Percentiles rank a stretch among this genome's conserved stretches.
These are phyloP conservation scores for Laburnicola sp. DNA, from an alignment of 2,329 filamentous ascomycete species.

Conservation along the genomic window DNA sequence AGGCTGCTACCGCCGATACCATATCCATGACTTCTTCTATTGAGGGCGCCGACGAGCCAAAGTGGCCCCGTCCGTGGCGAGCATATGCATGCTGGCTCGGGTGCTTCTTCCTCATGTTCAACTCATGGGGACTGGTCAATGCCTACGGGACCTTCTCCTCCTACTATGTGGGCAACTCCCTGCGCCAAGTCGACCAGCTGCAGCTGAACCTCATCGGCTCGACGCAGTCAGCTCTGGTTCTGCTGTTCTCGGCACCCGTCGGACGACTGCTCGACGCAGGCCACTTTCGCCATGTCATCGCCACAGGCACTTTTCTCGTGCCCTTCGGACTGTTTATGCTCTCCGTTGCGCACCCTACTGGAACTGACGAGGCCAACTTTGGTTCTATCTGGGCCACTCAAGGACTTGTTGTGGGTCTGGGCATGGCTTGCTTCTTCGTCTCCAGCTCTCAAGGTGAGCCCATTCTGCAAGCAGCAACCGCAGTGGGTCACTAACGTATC, in stretches of 20 bases:
- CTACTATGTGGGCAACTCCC: slow-evolving; percentile 52
- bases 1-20: slow-evolving; percentile 29
- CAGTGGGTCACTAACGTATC: slow-evolving; percentile 19
- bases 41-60: slow-evolving; percentile 33
- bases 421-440: slow-evolving; percentile 59
- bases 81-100: slow-evolving; percentile 51
- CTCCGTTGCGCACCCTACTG: slow-evolving; percentile 47
- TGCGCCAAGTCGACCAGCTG: slow-evolving; percentile 46
- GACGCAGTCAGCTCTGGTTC: slow-evolving; percentile 53
- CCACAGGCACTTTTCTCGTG: slow-evolving; percentile 48
- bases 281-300: slow-evolving; percentile 46
- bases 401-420: slow-evolving; percentile 52
- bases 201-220: slow-evolving; percentile 54
- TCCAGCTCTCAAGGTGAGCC: slow-evolving; percentile 54
- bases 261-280: slow-evolving; percentile 55
- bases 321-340: slow-evolving; percentile 52
- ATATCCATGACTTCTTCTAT: slow-evolving; percentile 21
- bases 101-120: slow-evolving; percentile 57
- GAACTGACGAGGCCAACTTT: slow-evolving; percentile 45
- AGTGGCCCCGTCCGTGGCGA: slow-evolving; percentile 51
- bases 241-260: slow-evolving; percentile 51
- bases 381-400: slow-evolving; percentile 52
- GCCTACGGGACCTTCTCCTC: slow-evolving; percentile 56
- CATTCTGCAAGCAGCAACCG: no score
- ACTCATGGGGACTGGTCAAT: slow-evolving; percentile 54